A percentile compares a stretch with the other conserved stretches of the same genome.
phyloP scores from a whole-genome alignment of 164 flowering plant genomes.

The Magnolia kwangsiensis region DNA sequence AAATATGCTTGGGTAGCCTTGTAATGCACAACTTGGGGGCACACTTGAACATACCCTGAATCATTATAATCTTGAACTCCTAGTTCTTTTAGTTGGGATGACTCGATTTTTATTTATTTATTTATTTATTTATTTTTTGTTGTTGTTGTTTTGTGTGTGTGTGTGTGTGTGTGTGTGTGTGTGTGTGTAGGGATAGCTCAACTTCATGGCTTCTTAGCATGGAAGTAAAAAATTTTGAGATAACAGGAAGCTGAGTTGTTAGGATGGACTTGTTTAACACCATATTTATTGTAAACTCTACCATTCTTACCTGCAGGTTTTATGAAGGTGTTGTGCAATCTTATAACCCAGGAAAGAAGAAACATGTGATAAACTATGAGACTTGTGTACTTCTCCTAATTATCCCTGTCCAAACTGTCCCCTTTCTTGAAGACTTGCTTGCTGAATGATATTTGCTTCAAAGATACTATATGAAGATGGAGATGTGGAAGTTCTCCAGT shows the following conservation, averaged over 20 bases:
- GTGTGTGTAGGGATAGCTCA: no score
- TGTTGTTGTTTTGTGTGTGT: background rate
- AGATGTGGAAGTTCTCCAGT: conserved; percentile 76
- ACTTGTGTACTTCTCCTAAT: background rate
- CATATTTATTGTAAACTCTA: background rate
- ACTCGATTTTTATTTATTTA: background rate
- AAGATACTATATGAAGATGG: conserved; percentile 91
- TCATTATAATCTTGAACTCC: background rate
- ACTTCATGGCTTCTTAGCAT: background rate
- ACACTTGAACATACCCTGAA: background rate
- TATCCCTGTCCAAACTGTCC: background rate
- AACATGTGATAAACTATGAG: conserved; percentile 64
- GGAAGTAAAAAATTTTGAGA: background rate
- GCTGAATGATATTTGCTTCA: background rate
- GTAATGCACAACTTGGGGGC: background rate
- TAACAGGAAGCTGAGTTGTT: background rate
- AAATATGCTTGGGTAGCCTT: background rate
- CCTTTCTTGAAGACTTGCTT: conserved; percentile 1
- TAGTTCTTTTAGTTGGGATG: background rate
- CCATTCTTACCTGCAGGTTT: conserved; percentile 49
- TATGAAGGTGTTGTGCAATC: conserved; percentile 89
- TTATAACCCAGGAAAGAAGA: conserved; percentile 54
- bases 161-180: no score
- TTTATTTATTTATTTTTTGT: background rate
- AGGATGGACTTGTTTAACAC: background rate